Conservation (phyloP, 495 filamentous ascomycete genomes). For the Penicillium dipodomyicola region DNA sequence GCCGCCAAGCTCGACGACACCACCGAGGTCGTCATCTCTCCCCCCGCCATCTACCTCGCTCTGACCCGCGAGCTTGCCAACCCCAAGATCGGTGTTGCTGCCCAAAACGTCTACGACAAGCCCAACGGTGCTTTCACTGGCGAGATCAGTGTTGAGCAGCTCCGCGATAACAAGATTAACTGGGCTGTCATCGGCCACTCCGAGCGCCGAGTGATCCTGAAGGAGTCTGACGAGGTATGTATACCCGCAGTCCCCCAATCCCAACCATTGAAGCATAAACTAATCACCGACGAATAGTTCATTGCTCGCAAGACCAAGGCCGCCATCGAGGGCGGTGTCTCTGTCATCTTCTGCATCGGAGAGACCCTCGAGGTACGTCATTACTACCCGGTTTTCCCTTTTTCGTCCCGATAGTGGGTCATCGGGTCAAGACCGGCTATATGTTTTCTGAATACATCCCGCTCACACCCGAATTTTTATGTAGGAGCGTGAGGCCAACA, state of each 20-base stretch:
- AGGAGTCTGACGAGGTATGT: slow-evolving; percentile 71
- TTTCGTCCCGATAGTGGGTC: slow-evolving; percentile 31
- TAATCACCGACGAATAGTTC: slow-evolving; percentile 45
- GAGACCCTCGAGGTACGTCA: slow-evolving; percentile 75
- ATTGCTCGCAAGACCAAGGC: slow-evolving; percentile 91
- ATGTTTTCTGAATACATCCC: slow-evolving; percentile 17
- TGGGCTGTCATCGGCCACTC: slow-evolving; percentile 93
- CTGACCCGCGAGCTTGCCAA: slow-evolving; percentile 72
- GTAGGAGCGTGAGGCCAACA: slow-evolving; percentile 76
- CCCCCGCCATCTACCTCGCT: slow-evolving; percentile 85
- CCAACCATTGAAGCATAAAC: neutral
- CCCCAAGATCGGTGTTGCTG: slow-evolving; percentile 70
- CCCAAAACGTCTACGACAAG: slow-evolving; percentile 96
- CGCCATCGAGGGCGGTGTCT: slow-evolving; percentile 79
- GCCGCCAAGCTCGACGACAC: slow-evolving; percentile 54
- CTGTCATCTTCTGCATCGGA: slow-evolving; percentile 94
- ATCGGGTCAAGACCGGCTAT: slow-evolving; percentile 22
- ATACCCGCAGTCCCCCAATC: neutral
- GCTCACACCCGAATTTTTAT: slow-evolving; percentile 31
- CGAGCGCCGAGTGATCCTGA: slow-evolving; percentile 82
- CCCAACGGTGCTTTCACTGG: slow-evolving; percentile 96
- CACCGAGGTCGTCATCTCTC: slow-evolving; percentile 87
- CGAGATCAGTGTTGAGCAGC: slow-evolving; percentile 87
- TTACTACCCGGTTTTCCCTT: slow-evolving; percentile 23
- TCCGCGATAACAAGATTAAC: slow-evolving; percentile 79